Evolutionary conservation across 306 rosid species (phyloP), one percentile per base, ranked within the genome.

Genomic region (Ziziphus jujuba): DNA sequence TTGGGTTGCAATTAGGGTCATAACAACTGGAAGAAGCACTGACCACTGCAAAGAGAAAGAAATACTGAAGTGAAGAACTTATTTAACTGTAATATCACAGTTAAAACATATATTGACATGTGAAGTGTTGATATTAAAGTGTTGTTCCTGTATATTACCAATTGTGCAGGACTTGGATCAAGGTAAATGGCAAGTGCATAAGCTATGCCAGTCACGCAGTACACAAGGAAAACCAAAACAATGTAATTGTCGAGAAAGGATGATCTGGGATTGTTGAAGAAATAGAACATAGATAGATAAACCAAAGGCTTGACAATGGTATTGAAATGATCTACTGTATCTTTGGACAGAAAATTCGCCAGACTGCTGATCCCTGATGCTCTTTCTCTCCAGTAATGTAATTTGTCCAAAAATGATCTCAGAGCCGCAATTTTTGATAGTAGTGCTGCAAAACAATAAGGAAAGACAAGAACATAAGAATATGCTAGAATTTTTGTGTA

Each of bases 381-480:
- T 62, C 79, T 73, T 56, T 73, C 83, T 73, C 83, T 73, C 79
- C 79, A 69, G 47, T 73, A 79, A 63, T 73, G 75, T 79, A 79
- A 69, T 59, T 79, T 79, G 74, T 79, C 83, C 28, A 79, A 74
- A 73, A 79, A 79, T 52, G 79, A 73, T 73, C 83, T 73, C 73
- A 79, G 51, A 9, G 83, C 83, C 31, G 83, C 22, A 31, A 73
- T 74, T 69, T 79, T 73, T 64, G 65, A 68, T 52, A 79, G 79
- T 54, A 73, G 72, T 36, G 83, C 83, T 79, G 82, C 66, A 76
- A 40, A 6, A 40, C 45, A 40, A 40, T 40, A 12, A 40, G 45
- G 45, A 40, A 40, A 12, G 12, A 3, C 12, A 40, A 40, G 13
- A 28, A 28, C 4, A 28, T 28, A 28, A 28, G 33, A 28, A 28